phyloP scores from a whole-genome alignment of 352 stramenopile genomes.

The Phytophthora hibernalis region DNA sequence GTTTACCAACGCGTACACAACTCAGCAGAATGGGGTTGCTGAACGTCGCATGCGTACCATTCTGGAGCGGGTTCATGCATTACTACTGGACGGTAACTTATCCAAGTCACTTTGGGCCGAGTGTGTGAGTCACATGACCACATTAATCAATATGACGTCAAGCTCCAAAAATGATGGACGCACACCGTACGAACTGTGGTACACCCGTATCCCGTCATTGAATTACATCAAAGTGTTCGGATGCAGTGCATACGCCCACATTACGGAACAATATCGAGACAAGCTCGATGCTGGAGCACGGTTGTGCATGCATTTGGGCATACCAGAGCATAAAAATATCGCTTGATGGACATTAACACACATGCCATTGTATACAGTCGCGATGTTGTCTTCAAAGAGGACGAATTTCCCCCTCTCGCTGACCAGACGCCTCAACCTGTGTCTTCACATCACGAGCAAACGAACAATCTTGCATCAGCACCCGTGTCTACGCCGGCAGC shows the following conservation, averaged over 20 bases:
- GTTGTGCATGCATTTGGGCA: conserved; percentile 4
- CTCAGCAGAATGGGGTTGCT: conserved; percentile 25
- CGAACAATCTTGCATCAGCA: too few species aligned
- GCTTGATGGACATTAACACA: conserved; percentile 7
- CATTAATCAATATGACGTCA: conserved; percentile 8
- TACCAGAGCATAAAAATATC: conserved; percentile 3
- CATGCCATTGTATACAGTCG: conserved; percentile 17
- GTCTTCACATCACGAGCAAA: too few species aligned
- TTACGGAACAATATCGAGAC: conserved; percentile 3
- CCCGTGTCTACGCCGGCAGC: too few species aligned
- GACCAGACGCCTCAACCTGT: too few species aligned
- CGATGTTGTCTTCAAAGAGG: conserved; percentile 13
- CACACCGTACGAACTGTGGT: conserved; percentile 10
- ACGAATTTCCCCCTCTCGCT: not conserved
- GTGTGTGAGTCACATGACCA: conserved; percentile 13
- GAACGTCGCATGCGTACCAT: conserved; percentile 25
- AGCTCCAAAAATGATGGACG: not conserved
- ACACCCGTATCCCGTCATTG: conserved; percentile 1
- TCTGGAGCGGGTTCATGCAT: conserved; percentile 12
- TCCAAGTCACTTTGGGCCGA: conserved; percentile 13
- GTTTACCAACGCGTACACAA: conserved; percentile 20
- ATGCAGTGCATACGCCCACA: conserved; percentile 3
- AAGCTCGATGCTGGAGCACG: conserved; percentile 11
- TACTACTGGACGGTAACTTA: not conserved
- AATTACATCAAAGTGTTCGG: conserved; percentile 10